Evolutionary conservation across 2,329 filamentous ascomycete genomes (phyloP).

Genomic region (Alternaria angustiovoidea): DNA sequence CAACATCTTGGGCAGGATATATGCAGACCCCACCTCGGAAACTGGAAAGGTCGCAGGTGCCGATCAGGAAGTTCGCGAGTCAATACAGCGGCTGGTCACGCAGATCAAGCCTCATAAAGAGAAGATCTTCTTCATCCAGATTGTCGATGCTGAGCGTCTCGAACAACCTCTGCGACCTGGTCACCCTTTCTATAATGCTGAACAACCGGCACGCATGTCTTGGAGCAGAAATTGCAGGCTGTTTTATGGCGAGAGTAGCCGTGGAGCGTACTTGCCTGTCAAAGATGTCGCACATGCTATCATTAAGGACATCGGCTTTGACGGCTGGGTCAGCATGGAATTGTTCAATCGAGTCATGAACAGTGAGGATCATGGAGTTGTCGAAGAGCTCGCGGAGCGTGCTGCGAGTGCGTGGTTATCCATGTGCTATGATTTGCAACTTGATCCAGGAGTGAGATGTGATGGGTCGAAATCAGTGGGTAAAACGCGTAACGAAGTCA

Average conservation of each 20-base stretch:
- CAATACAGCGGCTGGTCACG: slow-evolving; percentile 63
- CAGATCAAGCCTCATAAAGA: slow-evolving; percentile 62
- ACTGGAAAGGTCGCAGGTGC: slow-evolving; percentile 63
- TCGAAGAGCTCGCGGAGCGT: slow-evolving; percentile 63
- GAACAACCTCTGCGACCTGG: slow-evolving; percentile 62
- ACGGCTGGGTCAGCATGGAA: slow-evolving; percentile 76
- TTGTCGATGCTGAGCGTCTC: slow-evolving; percentile 76
- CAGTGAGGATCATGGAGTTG: slow-evolving; percentile 60
- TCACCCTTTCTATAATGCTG: slow-evolving; percentile 66
- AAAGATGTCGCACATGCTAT: slow-evolving; percentile 68
- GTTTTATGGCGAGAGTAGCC: slow-evolving; percentile 69
- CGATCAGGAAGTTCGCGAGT: slow-evolving; percentile 63
- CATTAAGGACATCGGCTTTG: slow-evolving; percentile 69
- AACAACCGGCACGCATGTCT: slow-evolving; percentile 73
- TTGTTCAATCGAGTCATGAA: slow-evolving; percentile 70
- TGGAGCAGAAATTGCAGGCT: slow-evolving; percentile 79
- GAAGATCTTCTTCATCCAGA: slow-evolving; percentile 79
- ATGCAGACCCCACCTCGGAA: slow-evolving; percentile 69
- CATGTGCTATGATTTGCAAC: slow-evolving; percentile 52
- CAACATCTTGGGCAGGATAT: slow-evolving; percentile 76
- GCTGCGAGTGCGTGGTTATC: slow-evolving; percentile 62
- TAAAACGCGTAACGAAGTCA: background rate
- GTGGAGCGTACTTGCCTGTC: slow-evolving; percentile 73
- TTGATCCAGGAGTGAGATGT: slow-evolving; percentile 20
- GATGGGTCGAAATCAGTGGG: background rate